Base-by-base conservation (phyloP, 2,329 filamentous ascomycete species). In the Cyphellophora europaea region DNA sequence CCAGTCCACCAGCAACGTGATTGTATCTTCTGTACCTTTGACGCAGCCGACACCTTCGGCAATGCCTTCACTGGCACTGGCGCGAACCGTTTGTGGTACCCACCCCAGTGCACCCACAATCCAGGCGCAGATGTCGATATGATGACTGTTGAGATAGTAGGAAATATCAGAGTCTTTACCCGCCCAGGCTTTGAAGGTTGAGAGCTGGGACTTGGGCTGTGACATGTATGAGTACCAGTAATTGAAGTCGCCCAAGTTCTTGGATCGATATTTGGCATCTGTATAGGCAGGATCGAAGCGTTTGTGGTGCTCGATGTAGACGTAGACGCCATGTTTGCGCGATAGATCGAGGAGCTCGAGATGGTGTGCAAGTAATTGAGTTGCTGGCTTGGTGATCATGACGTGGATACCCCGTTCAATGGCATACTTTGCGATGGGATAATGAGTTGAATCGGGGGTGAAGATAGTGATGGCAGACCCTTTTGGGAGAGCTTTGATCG, bases 221-320 rank as follows among this genome's bases (percentile, higher is more conserved):
- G 79, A 85, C 87, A 94, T 93, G 73, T 95, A 95, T 50, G 76
- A 82, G 72, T 94, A 95, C 59, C 93, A 95, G 71, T 95, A 95
- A 69, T 93, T 94, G 76, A 95, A 95, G 63, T 94, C 86, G 45
- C 88, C 88, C 5, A 95, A 68, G 53, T 75, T 65, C 11, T 85
- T 84, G 49, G 81, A 78, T 32, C 79, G 75, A 40, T 46, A 44
- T 27, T 36, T 31, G 11, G 89, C 89, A 58, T 95, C 88, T 11
- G 84, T 77, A 65, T 95, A 95, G 14, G 86, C 86, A 2, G 88
- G 88, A 58, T 95, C 88, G 63, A 80, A 95, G 38, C 89, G 85
- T 69, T 95, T 95, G 73, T 95, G 88, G 65, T 95, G 88, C 70
- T 95, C 88, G 51, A 95, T 71, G 65, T 85, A 94, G 46, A 94